Evolutionary conservation across 176 grass and related monocot genomes (phyloP).

Genomic region (Rhipidocladum racemiflorum): DNA sequence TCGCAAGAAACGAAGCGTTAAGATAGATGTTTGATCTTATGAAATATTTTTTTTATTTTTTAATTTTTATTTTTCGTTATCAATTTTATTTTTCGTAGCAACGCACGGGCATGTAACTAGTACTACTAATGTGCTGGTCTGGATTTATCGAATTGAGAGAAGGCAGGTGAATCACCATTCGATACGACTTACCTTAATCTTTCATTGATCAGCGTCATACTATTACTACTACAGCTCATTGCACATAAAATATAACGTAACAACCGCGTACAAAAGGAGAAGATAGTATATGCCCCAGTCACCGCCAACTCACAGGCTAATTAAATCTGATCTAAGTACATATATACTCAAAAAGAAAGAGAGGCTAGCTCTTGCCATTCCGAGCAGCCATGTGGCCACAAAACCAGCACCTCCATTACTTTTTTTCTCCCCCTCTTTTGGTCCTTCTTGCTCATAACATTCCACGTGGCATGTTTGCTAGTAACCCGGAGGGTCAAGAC

Average conservation of each 20-base stretch:
- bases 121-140: neutral
- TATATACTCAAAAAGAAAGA: neutral
- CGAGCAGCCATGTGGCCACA: neutral
- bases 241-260: neutral
- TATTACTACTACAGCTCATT: neutral
- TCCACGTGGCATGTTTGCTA: constrained; percentile 23
- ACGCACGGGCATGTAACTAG: too few species aligned
- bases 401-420: neutral
- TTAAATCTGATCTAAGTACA: neutral
- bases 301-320: neutral
- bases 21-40: too few species aligned
- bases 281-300: neutral
- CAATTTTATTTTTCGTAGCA: too few species aligned
- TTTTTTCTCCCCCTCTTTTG: neutral
- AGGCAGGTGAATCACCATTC: neutral
- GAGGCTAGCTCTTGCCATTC: neutral
- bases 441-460: neutral
- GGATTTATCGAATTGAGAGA: neutral
- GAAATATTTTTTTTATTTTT: too few species aligned
- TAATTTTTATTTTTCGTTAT: too few species aligned
- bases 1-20: too few species aligned
- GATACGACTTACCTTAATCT: neutral
- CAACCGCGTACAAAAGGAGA: neutral
- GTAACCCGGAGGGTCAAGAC: constrained; percentile 19
- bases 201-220: neutral